These are phyloP conservation scores for Russula sp. DNA, from an alignment of 768 basidiomycete species.

Conservation along the genomic window DNA sequence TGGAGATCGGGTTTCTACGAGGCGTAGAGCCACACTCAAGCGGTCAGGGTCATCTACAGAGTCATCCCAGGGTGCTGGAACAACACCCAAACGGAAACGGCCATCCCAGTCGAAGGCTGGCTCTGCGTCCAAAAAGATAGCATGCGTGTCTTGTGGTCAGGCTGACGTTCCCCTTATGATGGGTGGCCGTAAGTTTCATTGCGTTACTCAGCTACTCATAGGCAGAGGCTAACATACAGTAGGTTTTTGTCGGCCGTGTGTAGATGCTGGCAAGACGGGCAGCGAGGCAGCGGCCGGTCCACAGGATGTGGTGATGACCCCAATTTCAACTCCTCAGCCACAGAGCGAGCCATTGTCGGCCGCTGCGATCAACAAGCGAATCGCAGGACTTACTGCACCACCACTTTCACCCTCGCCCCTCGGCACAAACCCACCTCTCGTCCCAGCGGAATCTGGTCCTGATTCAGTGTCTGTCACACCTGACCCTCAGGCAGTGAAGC, in stretches of 20 bases:
- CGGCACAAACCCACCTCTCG: conserved; percentile 15
- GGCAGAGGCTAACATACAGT: conserved; percentile 1
- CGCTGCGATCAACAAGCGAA: conserved; percentile 6
- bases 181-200: conserved; percentile 58
- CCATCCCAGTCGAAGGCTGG: conserved; percentile 32
- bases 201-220: not conserved
- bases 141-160: conserved; percentile 56
- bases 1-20: conserved; percentile 33
- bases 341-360: conserved; percentile 6
- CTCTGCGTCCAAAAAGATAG: conserved; percentile 39
- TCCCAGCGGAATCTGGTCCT: conserved; percentile 14
- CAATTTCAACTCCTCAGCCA: not conserved
- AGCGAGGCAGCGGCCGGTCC: not conserved
- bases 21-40: conserved; percentile 33
- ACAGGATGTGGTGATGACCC: not conserved
- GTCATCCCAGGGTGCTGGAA: conserved; percentile 14
- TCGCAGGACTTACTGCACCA: conserved; percentile 5
- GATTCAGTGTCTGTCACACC: not conserved
- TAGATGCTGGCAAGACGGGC: conserved; percentile 29
- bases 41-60: conserved; percentile 26
- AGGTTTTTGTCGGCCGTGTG: conserved; percentile 70
- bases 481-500: not conserved
- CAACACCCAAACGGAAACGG: conserved; percentile 39
- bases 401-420: conserved; percentile 12
- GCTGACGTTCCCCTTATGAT: conserved; percentile 70